Evolutionary conservation across 164 flowering plant species (phyloP).

Genomic region (Platanus orientalis): DNA sequence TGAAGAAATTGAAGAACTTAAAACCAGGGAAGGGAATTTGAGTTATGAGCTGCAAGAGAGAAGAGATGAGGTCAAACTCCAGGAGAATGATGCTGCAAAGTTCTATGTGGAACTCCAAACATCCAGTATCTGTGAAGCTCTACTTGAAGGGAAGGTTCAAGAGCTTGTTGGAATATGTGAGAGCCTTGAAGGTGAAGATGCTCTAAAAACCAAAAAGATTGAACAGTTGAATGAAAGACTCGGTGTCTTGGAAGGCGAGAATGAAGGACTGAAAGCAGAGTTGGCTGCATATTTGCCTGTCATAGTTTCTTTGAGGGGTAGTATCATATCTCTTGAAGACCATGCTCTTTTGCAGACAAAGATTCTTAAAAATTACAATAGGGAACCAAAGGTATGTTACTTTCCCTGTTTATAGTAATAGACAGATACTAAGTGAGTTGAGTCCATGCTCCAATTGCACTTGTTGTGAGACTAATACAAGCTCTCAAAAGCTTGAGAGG

Average conservation of each 20-base stretch:
- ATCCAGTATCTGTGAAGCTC: conserved; percentile 14
- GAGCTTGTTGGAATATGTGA: conserved; percentile 54
- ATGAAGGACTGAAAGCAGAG: conserved; percentile 46
- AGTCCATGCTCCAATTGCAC: neutral
- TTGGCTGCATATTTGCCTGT: conserved; percentile 50
- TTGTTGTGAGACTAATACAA: neutral
- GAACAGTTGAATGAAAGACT: conserved; percentile 47
- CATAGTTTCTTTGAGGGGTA: conserved; percentile 47
- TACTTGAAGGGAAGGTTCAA: conserved; percentile 57
- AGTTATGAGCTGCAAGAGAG: no score
- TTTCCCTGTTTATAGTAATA: neutral
- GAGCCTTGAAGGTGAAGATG: conserved; percentile 43
- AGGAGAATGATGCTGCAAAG: conserved; percentile 73
- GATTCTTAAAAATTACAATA: neutral
- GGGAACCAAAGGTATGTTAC: conserved; percentile 35
- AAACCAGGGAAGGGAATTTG: no score
- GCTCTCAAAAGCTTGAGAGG: neutral
- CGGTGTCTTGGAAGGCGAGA: conserved; percentile 46
- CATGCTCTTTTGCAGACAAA: conserved; percentile 32
- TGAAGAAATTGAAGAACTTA: no score
- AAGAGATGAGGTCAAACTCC: conserved; percentile 55
- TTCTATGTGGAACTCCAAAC: conserved; percentile 56
- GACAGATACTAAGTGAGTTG: neutral
- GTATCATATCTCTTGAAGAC: conserved; percentile 54
- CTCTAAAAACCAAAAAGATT: conserved; percentile 36